phyloP scores from a whole-genome alignment of 2,329 filamentous ascomycete species.

The Sarocladium brachiariae region DNA sequence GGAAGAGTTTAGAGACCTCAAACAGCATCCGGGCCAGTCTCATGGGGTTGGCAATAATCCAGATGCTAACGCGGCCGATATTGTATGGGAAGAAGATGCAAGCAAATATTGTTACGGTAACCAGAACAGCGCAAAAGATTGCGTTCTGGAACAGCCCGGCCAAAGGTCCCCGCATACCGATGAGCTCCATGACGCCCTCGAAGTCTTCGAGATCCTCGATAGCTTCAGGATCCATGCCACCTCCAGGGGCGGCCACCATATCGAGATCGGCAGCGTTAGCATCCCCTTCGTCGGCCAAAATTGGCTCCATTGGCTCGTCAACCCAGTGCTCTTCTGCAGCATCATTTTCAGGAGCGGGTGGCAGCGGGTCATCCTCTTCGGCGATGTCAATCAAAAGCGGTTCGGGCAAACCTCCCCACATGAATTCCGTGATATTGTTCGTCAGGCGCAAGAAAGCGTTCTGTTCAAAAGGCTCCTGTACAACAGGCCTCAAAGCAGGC shows the following conservation, averaged over 20 bases:
- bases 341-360: slow-evolving; percentile 21
- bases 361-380: slow-evolving; percentile 11
- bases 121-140: slow-evolving; percentile 85
- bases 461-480: background rate
- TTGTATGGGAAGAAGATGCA: slow-evolving; percentile 92
- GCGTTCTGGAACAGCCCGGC: slow-evolving; percentile 89
- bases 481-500: background rate
- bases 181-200: slow-evolving; percentile 90
- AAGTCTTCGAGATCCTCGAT: slow-evolving; percentile 88
- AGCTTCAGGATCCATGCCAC: slow-evolving; percentile 60
- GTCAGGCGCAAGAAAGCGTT: background rate
- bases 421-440: slow-evolving; percentile 45
- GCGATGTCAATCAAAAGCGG: background rate
- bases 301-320: slow-evolving; percentile 35
- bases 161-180: slow-evolving; percentile 92
- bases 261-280: slow-evolving; percentile 35
- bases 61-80: slow-evolving; percentile 75
- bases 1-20: slow-evolving; percentile 66
- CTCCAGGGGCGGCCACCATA: slow-evolving; percentile 54
- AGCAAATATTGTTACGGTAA: slow-evolving; percentile 76
- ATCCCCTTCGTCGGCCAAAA: slow-evolving; percentile 21
- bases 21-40: slow-evolving; percentile 68
- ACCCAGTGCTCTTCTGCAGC: slow-evolving; percentile 32
- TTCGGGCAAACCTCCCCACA: slow-evolving; percentile 47
- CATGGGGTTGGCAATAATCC: slow-evolving; percentile 72